A percentile compares a stretch with the other conserved stretches of the same genome.
phyloP scores from a whole-genome alignment of 768 basidiomycete genomes.

The Tulasnella sp. region DNA sequence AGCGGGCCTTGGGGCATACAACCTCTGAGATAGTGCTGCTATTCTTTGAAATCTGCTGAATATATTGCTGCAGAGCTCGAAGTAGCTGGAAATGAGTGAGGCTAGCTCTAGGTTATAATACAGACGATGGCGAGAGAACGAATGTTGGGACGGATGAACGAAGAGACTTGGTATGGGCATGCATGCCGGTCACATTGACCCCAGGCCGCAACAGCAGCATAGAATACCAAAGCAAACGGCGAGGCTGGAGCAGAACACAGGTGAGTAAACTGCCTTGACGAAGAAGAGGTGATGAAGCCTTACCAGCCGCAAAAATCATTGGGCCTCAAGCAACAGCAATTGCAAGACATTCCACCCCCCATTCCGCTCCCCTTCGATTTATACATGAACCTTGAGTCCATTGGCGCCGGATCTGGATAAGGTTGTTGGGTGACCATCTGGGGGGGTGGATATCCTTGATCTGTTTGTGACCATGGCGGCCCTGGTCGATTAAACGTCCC shows the following conservation, averaged over 20 bases:
- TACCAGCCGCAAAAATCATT: neutral
- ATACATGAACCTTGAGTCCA: neutral
- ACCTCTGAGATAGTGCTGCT: neutral
- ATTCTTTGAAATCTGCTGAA: neutral
- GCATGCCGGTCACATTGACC: neutral
- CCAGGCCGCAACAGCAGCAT: neutral
- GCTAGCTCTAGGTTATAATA: neutral
- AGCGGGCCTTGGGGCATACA: neutral
- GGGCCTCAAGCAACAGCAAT: neutral
- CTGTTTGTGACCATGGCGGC: neutral
- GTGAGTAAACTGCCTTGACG: neutral
- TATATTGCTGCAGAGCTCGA: neutral
- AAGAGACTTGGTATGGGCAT: neutral
- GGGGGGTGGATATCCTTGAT: neutral
- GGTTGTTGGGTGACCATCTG: neutral
- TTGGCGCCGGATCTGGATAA: neutral
- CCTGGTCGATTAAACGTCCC: neutral
- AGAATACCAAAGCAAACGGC: neutral
- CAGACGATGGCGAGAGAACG: neutral
- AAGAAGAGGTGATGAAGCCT: neutral
- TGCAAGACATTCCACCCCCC: neutral
- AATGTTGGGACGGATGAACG: neutral
- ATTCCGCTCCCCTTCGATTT: neutral
- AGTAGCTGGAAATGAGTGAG: neutral
- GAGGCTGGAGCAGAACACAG: neutral